Evolutionary conservation across 2,329 filamentous ascomycete genomes (phyloP).

Genomic region (Fusarium virguliforme): DNA sequence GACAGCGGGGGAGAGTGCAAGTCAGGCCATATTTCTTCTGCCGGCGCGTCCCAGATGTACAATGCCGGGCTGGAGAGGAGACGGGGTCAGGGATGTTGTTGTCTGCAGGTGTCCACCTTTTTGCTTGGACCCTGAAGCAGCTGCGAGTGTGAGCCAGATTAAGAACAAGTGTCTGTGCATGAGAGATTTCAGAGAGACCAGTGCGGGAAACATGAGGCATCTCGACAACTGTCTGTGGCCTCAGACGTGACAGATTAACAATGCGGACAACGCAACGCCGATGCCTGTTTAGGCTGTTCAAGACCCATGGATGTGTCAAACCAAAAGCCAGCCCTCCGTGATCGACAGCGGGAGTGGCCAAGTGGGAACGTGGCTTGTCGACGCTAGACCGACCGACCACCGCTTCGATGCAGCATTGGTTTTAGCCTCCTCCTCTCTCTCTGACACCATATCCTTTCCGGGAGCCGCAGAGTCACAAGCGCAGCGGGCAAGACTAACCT

Average conservation of each 20-base stretch:
- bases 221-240: not conserved
- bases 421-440: not conserved
- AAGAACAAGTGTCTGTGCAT: constrained; percentile 8
- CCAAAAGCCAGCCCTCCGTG: constrained; percentile 2
- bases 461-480: constrained; percentile 4
- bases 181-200: constrained; percentile 5
- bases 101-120: not conserved
- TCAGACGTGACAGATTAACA: constrained; percentile 2
- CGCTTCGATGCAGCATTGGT: not conserved
- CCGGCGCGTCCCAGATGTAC: not conserved
- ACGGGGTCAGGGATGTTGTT: not conserved
- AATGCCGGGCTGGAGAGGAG: constrained; percentile 14
- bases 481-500: not conserved
- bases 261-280: not conserved
- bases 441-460: not conserved
- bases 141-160: not conserved
- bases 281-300: not conserved
- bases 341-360: constrained; percentile 16
- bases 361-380: constrained; percentile 16
- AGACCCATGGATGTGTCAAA: constrained; percentile 14
- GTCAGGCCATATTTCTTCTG: constrained; percentile 19
- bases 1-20: constrained; percentile 4
- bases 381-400: not conserved
- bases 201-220: not conserved
- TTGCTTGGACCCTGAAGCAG: constrained; percentile 3